A percentile compares a stretch with the other conserved stretches of the same genome.
Evolutionary conservation across 768 basidiomycete genomes (phyloP).

Genomic region (Trametes maxima): DNA sequence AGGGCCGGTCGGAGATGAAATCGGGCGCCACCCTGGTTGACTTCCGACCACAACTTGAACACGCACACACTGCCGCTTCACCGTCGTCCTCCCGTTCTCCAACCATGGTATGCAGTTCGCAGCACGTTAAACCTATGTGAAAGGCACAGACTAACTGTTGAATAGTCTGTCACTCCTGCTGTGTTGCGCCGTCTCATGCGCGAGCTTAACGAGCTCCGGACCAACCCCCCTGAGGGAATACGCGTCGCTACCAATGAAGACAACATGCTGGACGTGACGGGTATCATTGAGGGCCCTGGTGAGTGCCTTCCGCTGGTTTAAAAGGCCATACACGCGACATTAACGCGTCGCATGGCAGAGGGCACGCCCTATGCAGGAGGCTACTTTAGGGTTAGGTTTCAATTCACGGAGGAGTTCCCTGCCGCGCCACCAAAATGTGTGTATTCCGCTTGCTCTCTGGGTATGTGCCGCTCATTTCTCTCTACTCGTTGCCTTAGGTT

Average conservation of each 20-base stretch:
- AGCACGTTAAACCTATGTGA: too few relatives aligned
- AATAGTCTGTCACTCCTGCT: slow-evolving; percentile 48
- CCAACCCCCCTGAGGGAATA: slow-evolving; percentile 89
- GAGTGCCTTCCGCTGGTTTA: slow-evolving; percentile 33
- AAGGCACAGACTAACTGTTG: background rate
- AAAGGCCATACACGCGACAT: slow-evolving; percentile 3
- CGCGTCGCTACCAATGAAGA: slow-evolving; percentile 84
- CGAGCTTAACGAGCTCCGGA: slow-evolving; percentile 80
- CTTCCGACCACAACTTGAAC: slow-evolving; percentile 26
- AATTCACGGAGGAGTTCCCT: slow-evolving; percentile 93
- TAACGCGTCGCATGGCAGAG: slow-evolving; percentile 37
- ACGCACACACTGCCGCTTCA: background rate
- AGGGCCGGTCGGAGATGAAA: slow-evolving; percentile 25
- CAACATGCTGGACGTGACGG: slow-evolving; percentile 85
- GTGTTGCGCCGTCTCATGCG: slow-evolving; percentile 86
- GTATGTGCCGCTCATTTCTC: background rate
- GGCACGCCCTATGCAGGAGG: slow-evolving; percentile 73
- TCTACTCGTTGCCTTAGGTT: slow-evolving; percentile 62
- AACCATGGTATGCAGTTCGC: slow-evolving; percentile 9
- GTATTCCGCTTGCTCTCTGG: slow-evolving; percentile 28
- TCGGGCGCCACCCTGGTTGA: slow-evolving; percentile 29
- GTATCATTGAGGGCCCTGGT: slow-evolving; percentile 92
- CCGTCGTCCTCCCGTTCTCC: background rate
- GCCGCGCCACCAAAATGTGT: slow-evolving; percentile 92
- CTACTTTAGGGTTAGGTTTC: slow-evolving; percentile 79